Evolutionary conservation across 768 basidiomycete genomes (phyloP), one percentile per base, ranked within the genome.

Genomic region (Megacollybia marginata): DNA sequence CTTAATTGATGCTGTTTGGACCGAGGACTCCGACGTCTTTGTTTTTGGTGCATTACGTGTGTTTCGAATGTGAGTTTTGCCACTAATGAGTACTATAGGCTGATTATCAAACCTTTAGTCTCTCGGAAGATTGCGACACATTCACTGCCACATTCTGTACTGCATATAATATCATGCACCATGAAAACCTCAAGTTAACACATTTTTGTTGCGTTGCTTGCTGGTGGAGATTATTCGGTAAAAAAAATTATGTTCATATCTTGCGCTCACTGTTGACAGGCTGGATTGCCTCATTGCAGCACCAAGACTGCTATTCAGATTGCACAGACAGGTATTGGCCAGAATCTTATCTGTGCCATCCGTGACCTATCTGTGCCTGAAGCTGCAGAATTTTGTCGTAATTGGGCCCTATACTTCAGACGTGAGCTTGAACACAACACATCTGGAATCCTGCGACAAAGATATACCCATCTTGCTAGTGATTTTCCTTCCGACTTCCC

Each of bases 81-180:
- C n/a, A n/a, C n/a, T n/a, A n/a, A n/a, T n/a, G n/a, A n/a, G n/a
- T n/a, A n/a, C n/a, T n/a, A n/a, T n/a, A n/a, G n/a, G n/a, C n/a
- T n/a, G n/a, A n/a, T 18, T 56, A 62, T 23, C 48, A 12, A 11
- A 42, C 36, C 73, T 70, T 33, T n/a, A 65, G 63, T 18, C 71
- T 79, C 42, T 59, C 71, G 0, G 66, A 68, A 9, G 73, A 75
- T 44, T 68, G 68, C 47, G 69, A 78, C 47, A 69, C 79, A 46
- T 70, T 75, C 45, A 69, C 77, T 53, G 70, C 79, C 33, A 31
- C 57, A 15, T 52, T 54, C 4, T 64, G 59, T 48, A 55, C 53
- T 23, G 49, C 62, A 44, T 36, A 42, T 0, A 53, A 65, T 51
- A 50, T 69, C 50, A 49, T 55, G 50, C 15, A 55, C 46, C 44